A percentile compares a stretch with the other conserved stretches of the same genome.
Conservation (phyloP, 1,284 basidiomycete genomes). For the Cerioporus squamosus region DNA sequence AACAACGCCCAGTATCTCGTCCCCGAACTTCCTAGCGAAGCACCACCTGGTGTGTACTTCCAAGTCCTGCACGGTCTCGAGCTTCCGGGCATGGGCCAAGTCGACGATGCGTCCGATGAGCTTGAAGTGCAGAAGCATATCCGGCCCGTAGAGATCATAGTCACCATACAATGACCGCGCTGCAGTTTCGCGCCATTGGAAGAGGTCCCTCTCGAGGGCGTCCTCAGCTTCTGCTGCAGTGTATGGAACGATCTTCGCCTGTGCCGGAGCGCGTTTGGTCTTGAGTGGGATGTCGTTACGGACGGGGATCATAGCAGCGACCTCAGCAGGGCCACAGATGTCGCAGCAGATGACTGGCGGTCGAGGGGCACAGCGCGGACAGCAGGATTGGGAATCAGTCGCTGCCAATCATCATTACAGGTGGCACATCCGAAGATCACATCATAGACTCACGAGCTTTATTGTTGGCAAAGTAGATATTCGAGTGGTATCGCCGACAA, state of each 20-base stretch:
- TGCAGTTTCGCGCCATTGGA: constrained; percentile 5
- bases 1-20: constrained; percentile 3
- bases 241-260: not conserved
- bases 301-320: not conserved
- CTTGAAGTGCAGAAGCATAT: constrained; percentile 26
- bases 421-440: not conserved
- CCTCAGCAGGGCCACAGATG: not conserved
- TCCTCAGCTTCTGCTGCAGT: not conserved
- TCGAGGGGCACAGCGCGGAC: not conserved
- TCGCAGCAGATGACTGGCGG: not conserved
- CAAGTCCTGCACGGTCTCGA: constrained; percentile 2
- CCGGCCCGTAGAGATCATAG: not conserved
- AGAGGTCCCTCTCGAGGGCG: not conserved
- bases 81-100: constrained; percentile 25
- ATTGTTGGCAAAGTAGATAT: not conserved
- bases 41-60: constrained; percentile 10
- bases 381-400: not conserved
- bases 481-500: constrained; percentile 5
- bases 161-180: not conserved
- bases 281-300: not conserved
- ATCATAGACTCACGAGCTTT: not conserved
- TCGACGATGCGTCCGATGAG: constrained; percentile 28
- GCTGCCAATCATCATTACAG: not conserved
- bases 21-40: not conserved
- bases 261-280: not conserved